phyloP scores from a whole-genome alignment of 2,329 filamentous ascomycete genomes.

The Alternaria solani region DNA sequence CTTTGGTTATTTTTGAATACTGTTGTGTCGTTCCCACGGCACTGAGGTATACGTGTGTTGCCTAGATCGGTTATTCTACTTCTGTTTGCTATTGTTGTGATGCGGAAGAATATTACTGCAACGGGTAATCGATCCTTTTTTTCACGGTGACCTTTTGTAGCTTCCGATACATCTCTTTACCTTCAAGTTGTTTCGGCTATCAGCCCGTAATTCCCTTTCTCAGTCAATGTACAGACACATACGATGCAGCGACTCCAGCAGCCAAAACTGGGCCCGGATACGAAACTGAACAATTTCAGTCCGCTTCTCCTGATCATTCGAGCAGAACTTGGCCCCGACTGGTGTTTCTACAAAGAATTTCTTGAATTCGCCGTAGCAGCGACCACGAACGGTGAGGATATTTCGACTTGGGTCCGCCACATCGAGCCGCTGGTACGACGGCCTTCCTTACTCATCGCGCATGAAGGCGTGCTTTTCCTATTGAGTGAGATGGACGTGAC shows the following conservation, averaged over 20 bases:
- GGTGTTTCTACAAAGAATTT: slow-evolving; percentile 27
- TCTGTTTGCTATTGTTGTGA: background rate
- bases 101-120: background rate
- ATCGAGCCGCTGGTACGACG: slow-evolving; percentile 17
- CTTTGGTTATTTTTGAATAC: background rate
- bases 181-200: too few species aligned
- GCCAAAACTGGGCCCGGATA: accelerated
- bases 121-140: too few species aligned
- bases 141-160: background rate
- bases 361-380: slow-evolving; percentile 12
- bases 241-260: background rate
- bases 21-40: too few species aligned
- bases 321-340: slow-evolving; percentile 18
- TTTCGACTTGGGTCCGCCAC: slow-evolving; percentile 23
- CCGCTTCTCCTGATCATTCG: slow-evolving; percentile 19
- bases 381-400: slow-evolving; percentile 4
- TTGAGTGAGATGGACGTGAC: slow-evolving; percentile 66
- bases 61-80: too few species aligned
- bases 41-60: background rate
- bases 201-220: background rate
- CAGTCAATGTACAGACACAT: too few species aligned
- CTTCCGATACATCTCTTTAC: background rate
- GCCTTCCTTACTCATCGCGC: slow-evolving; percentile 8
- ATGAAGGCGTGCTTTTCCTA: slow-evolving; percentile 24
- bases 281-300: background rate